These are phyloP conservation scores for Sporisorium exsertum DNA, from an alignment of 1,284 basidiomycete genomes.

Conservation along the genomic window DNA sequence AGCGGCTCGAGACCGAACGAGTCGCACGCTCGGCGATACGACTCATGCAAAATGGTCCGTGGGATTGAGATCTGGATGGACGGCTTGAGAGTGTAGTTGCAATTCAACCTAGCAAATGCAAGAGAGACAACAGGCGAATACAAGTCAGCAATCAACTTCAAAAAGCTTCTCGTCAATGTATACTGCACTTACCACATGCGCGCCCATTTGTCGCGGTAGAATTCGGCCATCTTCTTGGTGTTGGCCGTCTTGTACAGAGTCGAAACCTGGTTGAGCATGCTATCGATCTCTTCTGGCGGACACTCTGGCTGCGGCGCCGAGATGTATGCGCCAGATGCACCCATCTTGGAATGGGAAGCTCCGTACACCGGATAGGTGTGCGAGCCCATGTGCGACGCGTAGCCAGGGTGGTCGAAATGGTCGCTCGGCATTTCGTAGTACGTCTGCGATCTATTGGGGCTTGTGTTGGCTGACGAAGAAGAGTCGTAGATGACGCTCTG, in stretches of 20 bases:
- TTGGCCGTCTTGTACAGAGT: conserved; percentile 50
- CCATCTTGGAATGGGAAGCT: conserved; percentile 22
- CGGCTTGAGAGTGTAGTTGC: conserved; percentile 54
- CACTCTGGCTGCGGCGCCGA: conserved; percentile 32
- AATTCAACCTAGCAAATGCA: conserved; percentile 29
- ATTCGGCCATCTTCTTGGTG: conserved; percentile 56
- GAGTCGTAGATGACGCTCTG: conserved; percentile 46
- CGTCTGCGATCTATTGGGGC: conserved; percentile 38
- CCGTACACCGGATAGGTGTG: conserved; percentile 29
- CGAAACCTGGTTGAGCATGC: conserved; percentile 46
- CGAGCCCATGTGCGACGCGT: conserved; percentile 26
- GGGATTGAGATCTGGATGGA: conserved; percentile 57
- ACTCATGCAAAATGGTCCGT: conserved; percentile 52
- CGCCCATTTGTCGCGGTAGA: conserved; percentile 55
- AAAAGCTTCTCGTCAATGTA: not conserved
- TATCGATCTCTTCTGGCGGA: conserved; percentile 43
- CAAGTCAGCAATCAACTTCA: not conserved
- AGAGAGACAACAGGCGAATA: not conserved
- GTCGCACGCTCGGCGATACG: conserved; percentile 51
- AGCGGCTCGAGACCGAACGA: conserved; percentile 46
- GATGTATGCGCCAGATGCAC: conserved; percentile 15
- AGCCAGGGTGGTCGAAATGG: conserved; percentile 28
- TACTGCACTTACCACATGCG: conserved; percentile 43
- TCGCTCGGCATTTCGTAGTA: conserved; percentile 42
- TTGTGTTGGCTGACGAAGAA: conserved; percentile 38